Evolutionary conservation across 371 early-diverging fungal species (phyloP).

Genomic region (Mortierella sp.): DNA sequence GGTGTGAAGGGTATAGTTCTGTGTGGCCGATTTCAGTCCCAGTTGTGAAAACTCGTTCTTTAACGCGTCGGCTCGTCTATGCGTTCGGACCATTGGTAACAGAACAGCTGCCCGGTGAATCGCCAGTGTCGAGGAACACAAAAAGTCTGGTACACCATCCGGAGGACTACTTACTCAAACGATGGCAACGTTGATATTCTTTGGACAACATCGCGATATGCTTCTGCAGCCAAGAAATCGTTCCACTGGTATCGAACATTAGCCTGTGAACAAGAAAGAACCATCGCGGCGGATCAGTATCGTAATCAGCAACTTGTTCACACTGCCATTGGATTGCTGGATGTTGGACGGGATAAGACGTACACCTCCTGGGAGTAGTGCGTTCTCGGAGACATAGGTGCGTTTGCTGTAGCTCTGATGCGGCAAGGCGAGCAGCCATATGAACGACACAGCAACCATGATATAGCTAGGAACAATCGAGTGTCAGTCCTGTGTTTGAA

Average conservation of each 20-base stretch:
- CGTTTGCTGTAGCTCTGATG: constrained; percentile 63
- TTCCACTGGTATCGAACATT: constrained; percentile 63
- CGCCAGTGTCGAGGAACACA: no score
- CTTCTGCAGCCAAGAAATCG: constrained; percentile 63
- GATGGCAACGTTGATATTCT: constrained; percentile 28
- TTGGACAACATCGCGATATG: constrained; percentile 54
- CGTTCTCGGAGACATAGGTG: constrained; percentile 85
- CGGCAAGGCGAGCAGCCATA: constrained; percentile 63
- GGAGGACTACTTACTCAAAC: constrained; percentile 15
- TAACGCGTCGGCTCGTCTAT: constrained; percentile 65
- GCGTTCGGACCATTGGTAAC: neutral
- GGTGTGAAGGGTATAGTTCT: constrained; percentile 59
- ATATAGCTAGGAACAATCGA: constrained; percentile 41
- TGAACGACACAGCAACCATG: constrained; percentile 61
- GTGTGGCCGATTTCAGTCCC: constrained; percentile 71
- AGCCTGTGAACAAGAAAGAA: constrained; percentile 52
- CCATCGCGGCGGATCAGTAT: no score
- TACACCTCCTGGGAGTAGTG: constrained; percentile 82
- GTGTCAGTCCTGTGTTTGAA: neutral
- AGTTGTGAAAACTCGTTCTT: constrained; percentile 60
- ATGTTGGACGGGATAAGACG: constrained; percentile 2
- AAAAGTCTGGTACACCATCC: neutral
- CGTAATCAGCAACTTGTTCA: no score
- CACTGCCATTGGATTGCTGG: neutral
- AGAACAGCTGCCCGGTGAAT: neutral